phyloP scores from a whole-genome alignment of 768 basidiomycete genomes.

The Collybia sp. region DNA sequence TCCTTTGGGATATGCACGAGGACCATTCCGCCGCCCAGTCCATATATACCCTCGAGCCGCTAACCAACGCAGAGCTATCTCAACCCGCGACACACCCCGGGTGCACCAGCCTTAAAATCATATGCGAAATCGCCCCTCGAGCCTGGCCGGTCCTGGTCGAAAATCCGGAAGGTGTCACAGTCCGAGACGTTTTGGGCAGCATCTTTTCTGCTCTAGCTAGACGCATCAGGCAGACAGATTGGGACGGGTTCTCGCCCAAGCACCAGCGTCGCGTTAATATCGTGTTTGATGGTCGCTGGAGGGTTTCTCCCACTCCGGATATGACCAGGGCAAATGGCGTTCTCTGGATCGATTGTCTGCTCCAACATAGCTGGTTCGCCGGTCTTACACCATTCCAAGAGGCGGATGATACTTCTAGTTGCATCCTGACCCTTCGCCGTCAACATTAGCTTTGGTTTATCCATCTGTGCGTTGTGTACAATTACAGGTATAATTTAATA shows the following conservation, averaged over 20 bases:
- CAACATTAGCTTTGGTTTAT: constrained; percentile 7
- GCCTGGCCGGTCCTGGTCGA: constrained; percentile 35
- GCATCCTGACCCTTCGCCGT: constrained; percentile 44
- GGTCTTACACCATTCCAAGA: constrained; percentile 41
- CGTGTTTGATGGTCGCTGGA: constrained; percentile 43
- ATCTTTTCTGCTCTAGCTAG: constrained; percentile 35
- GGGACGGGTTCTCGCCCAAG: constrained; percentile 33
- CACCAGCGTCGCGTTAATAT: constrained; percentile 36
- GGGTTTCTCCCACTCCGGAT: constrained; percentile 26
- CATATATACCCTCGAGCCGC: constrained; percentile 12
- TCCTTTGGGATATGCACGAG: constrained; percentile 49
- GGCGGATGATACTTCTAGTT: constrained; percentile 26
- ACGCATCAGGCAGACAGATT: constrained; percentile 37
- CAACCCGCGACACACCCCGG: constrained; percentile 41
- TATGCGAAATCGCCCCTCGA: constrained; percentile 41
- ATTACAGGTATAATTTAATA: background rate
- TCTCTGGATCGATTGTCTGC: constrained; percentile 43
- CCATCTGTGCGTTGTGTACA: background rate
- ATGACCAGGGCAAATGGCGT: constrained; percentile 34
- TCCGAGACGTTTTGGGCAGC: constrained; percentile 46
- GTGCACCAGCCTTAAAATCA: constrained; percentile 29
- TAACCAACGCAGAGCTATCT: constrained; percentile 27
- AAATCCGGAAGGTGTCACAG: constrained; percentile 43
- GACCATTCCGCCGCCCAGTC: constrained; percentile 19
- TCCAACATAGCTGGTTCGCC: constrained; percentile 43